Evolutionary conservation across 1,139 yeast genomes (phyloP), one percentile per base, ranked within the genome.

Genomic region (Blastobotrys persicus): DNA sequence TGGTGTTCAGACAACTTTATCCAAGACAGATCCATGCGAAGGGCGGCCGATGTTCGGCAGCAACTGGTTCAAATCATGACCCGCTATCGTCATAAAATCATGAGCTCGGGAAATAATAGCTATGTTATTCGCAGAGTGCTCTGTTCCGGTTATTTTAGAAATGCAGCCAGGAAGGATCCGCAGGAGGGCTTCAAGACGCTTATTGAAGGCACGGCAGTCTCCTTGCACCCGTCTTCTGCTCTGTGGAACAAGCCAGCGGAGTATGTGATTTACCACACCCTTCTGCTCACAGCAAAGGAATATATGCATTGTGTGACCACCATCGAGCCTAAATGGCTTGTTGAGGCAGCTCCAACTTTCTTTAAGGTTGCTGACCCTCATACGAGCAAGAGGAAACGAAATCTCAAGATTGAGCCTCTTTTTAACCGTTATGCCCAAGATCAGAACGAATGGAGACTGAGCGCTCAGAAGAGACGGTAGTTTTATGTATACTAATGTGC

Each of bases 301-400:
- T 92, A 89, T 65, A 88, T 92, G 96, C 94, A 88, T 52, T 85
- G 88, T 59, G 86, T 83, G 6, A 84, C 95, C 0, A 75, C 79
- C 3, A 83, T 92, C 46, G 94, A 88, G 50, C 91, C 97, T 0
- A 74, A 75, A 55, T 91, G 98, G 97, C 72, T 92, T 39, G 74
- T 84, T 5, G 89, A 86, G 59, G 77, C 81, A 35, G 98, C 98
- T 1, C 97, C 98, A 1, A 81, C 81, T 47, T 91, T 84, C 67
- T 92, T 87, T 75, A 81, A 83, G 64, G 76, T 75, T 7, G 77
- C 83, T 0, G 82, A 80, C 56, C 48, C 60, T 7, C 54, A 61
- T 28, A 70, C 72, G 11, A 68, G 64, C 66, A 75, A 55, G 63
- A 71, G 68, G 62, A 76, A 73, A 55, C 68, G 69, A 13, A 66